phyloP scores from a whole-genome alignment of 306 rosid genomes.

The Ziziphus jujuba region DNA sequence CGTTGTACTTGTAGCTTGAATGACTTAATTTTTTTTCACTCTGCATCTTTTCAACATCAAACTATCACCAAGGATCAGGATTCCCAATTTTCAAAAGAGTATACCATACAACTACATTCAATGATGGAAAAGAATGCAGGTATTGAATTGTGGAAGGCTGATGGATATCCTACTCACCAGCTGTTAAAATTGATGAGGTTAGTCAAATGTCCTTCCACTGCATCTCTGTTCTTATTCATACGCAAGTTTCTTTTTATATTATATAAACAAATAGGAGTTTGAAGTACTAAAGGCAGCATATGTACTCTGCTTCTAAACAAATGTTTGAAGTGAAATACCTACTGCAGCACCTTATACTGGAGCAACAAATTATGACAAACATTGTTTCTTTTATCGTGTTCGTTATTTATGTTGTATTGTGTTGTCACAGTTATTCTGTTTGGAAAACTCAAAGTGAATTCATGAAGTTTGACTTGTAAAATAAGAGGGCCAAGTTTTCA shows the following conservation, averaged over 20 bases:
- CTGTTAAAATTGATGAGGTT: conserved; percentile 73
- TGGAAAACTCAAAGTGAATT: neutral
- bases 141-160: conserved; percentile 53
- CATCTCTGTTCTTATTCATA: neutral
- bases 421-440: neutral
- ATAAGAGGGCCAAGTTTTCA: neutral
- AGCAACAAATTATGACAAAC: neutral
- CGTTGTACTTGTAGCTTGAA: conserved; percentile 64
- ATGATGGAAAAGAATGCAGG: conserved; percentile 19
- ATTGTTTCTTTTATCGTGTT: neutral
- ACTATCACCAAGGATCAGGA: conserved; percentile 11
- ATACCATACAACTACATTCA: conserved; percentile 13
- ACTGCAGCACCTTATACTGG: neutral
- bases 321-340: neutral
- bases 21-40: conserved; percentile 48
- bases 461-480: neutral
- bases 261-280: neutral
- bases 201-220: conserved; percentile 8
- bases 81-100: conserved; percentile 10
- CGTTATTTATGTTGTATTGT: neutral
- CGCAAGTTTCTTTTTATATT: neutral
- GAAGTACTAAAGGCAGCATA: neutral
- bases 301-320: neutral
- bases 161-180: conserved; percentile 58
- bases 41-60: conserved; percentile 33